phyloP scores from a whole-genome alignment of 2,329 filamentous ascomycete species.

The Fonsecaea pugnacius region DNA sequence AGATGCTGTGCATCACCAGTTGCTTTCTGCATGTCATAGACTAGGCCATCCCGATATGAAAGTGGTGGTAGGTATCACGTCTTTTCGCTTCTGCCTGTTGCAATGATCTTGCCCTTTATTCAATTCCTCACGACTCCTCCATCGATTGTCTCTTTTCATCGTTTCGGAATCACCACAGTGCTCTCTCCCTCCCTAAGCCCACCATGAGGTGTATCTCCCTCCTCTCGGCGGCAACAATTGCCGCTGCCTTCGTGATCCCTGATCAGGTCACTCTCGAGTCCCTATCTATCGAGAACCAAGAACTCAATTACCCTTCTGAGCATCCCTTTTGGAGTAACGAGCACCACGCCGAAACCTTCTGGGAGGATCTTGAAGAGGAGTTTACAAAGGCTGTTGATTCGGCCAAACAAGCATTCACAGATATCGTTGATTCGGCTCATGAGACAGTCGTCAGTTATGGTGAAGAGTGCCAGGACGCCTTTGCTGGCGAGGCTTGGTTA shows the following conservation, averaged over 20 bases:
- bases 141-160: constrained; percentile 7
- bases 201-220: constrained; percentile 35
- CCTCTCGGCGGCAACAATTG: constrained; percentile 33
- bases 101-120: not conserved
- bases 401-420: constrained; percentile 49
- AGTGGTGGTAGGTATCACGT: not conserved
- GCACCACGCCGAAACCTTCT: constrained; percentile 33
- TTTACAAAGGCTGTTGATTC: constrained; percentile 48
- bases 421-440: constrained; percentile 47
- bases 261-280: constrained; percentile 36
- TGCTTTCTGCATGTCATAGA: constrained; percentile 20
- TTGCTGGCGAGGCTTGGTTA: constrained; percentile 56
- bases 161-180: not conserved
- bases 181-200: constrained; percentile 5
- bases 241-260: constrained; percentile 38
- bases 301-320: constrained; percentile 22
- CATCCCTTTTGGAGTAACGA: constrained; percentile 36
- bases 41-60: not conserved
- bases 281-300: constrained; percentile 30
- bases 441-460: constrained; percentile 46
- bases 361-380: constrained; percentile 39
- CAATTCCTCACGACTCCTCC: constrained; percentile 5
- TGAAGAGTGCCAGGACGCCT: constrained; percentile 51
- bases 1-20: constrained; percentile 11
- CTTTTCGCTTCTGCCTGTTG: constrained; percentile 27